Evolutionary conservation across 257 asterid genomes (phyloP), one percentile per base, ranked within the genome.

Genomic region (Solanum habrochaites): DNA sequence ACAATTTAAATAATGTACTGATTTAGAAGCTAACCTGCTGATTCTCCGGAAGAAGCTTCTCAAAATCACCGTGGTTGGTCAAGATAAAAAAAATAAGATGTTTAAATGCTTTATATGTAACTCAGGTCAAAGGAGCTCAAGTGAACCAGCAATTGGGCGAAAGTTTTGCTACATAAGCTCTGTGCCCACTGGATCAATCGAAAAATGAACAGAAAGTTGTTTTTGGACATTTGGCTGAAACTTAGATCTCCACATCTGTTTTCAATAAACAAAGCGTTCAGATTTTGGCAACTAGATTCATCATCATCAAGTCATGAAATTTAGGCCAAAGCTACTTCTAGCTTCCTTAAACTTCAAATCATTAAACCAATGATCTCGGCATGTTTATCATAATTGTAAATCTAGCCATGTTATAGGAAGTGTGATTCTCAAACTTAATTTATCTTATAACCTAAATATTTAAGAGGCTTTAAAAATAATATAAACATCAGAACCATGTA

Each of bases 121-220:
- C 67, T 29, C 42, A 80, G 11, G 67, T 16, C 58, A 35, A 37
- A 37, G 52, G 20, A 75, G 83, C 58, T 6, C 23, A 42, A 42
- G 60, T 74, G 37, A 75, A 75, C 60, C 60, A 75, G 35, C 56
- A 80, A 49, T 49, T 85, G 67, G 77, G 70, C 42, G 85, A 87
- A 47, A 23, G 91, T 92, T 92, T 90, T 35, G 91, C 86, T 94
- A 94, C 97, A 95, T 94, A 80, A 95, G 96, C 91, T 95, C 95
- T 18, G 90, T 91, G 90, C 95, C 97, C 37, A 92, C 87, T 56
- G 97, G 98, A 90, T 93, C 98, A 25, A 95, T 93, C 2, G 92
- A 91, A 85, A 88, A 94, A 88, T 92, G 90, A 85, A 92, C 86
- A 12, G 87, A 89, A 20, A 94, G 86, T 70, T 89, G 90, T 90